Percentiles rank a stretch among this genome's conserved stretches.
Evolutionary conservation across 768 basidiomycete genomes (phyloP).

Genomic region (Suillus sp.): DNA sequence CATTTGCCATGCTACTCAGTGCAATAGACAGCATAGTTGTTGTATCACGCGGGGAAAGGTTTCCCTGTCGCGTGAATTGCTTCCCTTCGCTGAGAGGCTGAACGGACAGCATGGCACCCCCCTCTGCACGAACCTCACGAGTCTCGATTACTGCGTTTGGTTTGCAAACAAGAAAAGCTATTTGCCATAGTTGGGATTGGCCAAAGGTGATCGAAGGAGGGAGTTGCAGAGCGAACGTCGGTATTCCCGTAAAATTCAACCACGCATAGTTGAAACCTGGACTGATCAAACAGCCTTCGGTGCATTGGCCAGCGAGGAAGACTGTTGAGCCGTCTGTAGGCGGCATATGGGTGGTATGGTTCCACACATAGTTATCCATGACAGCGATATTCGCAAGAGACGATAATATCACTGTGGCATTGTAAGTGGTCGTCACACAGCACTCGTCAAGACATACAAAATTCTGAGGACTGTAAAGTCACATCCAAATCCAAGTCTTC

Average conservation of each 20-base stretch:
- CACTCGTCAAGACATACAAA: conserved; percentile 16
- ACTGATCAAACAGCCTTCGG: conserved; percentile 18
- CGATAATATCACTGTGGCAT: no score
- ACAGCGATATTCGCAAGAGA: not conserved
- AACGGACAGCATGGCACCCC: conserved; percentile 21
- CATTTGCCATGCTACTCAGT: conserved; percentile 13
- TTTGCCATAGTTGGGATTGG: conserved; percentile 21
- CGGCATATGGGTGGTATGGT: conserved; percentile 24
- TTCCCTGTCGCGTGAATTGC: conserved; percentile 24
- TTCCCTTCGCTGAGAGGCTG: conserved; percentile 18
- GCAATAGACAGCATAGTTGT: conserved; percentile 26
- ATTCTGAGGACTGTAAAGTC: not conserved
- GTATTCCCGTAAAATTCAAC: conserved; percentile 21
- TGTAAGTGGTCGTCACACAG: no score
- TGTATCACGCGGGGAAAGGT: conserved; percentile 27
- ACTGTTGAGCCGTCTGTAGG: conserved; percentile 28
- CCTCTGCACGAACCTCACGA: conserved; percentile 28
- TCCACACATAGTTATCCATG: no score
- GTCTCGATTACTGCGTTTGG: conserved; percentile 31
- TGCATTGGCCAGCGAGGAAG: conserved; percentile 24
- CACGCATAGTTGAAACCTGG: not conserved
- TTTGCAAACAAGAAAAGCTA: conserved; percentile 24
- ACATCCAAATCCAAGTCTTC: conserved; percentile 24
- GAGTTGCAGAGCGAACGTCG: conserved; percentile 17
- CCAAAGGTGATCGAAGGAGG: not conserved